Percentiles rank a stretch among this genome's conserved stretches.
phyloP scores from a whole-genome alignment of 2,329 filamentous ascomycete species.

The Metarhizium rileyi region DNA sequence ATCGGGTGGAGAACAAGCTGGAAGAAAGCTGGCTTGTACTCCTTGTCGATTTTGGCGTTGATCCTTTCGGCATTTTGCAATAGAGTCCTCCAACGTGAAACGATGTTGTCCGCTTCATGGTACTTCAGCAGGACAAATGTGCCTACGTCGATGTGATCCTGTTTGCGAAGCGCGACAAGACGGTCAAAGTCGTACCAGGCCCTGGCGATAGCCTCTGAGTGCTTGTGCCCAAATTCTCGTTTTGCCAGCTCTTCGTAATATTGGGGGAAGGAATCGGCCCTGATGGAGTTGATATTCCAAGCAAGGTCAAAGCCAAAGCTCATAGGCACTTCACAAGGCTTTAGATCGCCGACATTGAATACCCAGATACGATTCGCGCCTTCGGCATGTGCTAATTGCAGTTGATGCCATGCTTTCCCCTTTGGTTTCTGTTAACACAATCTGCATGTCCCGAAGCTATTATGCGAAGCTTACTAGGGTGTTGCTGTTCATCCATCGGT shows the following conservation, averaged over 20 bases:
- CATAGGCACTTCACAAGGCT: constrained; percentile 46
- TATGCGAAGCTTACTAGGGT: constrained; percentile 30
- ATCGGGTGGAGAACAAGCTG: constrained; percentile 52
- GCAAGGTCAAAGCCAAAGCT: constrained; percentile 47
- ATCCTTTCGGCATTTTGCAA: constrained; percentile 33
- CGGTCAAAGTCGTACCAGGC: constrained; percentile 44
- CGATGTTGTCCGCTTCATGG: constrained; percentile 45
- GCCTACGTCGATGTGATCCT: constrained; percentile 46
- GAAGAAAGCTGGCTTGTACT: constrained; percentile 44
- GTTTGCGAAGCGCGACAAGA: constrained; percentile 43
- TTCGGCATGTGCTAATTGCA: constrained; percentile 40
- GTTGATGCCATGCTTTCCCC: constrained; percentile 37
- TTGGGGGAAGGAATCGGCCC: constrained; percentile 23
- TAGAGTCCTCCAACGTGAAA: constrained; percentile 42
- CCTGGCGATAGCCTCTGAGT: constrained; percentile 35
- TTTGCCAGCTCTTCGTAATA: constrained; percentile 38
- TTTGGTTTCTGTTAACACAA: constrained; percentile 1
- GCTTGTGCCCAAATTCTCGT: constrained; percentile 38
- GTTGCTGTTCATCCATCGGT: constrained; percentile 55
- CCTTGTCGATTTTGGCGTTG: constrained; percentile 30
- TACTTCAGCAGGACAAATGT: constrained; percentile 52
- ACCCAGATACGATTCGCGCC: constrained; percentile 47
- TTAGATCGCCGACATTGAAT: constrained; percentile 54
- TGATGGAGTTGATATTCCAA: constrained; percentile 41
- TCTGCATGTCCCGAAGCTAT: rapidly evolving